phyloP scores from a whole-genome alignment of 805 yeast genomes.

The Ogataea ganodermae region DNA sequence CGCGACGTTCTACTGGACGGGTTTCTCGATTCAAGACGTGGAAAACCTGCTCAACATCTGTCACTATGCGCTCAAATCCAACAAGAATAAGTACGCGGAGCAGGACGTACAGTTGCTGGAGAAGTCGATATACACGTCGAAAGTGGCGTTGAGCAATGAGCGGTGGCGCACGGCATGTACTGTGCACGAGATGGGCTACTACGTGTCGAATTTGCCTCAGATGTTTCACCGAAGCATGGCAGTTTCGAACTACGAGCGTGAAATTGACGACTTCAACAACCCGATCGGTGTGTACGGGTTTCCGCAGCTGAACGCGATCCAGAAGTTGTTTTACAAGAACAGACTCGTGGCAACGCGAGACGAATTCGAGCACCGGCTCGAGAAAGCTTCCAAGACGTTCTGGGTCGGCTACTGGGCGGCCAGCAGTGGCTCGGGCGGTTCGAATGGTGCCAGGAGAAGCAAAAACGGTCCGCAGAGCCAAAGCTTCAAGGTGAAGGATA shows the following conservation, averaged over 20 bases:
- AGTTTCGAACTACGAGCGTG: constrained; percentile 40
- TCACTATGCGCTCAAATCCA: constrained; percentile 41
- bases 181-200: constrained; percentile 68
- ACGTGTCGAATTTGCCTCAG: constrained; percentile 46
- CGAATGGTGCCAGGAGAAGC: constrained; percentile 26
- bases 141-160: constrained; percentile 50
- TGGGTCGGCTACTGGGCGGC: constrained; percentile 56
- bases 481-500: constrained; percentile 38
- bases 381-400: constrained; percentile 41
- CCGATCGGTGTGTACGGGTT: constrained; percentile 59
- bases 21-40: constrained; percentile 61
- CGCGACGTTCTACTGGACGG: constrained; percentile 76
- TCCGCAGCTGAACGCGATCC: constrained; percentile 55
- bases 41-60: constrained; percentile 53
- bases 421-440: constrained; percentile 34
- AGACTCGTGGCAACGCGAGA: constrained; percentile 42
- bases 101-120: constrained; percentile 45
- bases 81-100: constrained; percentile 34
- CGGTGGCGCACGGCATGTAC: constrained; percentile 60
- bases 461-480: constrained; percentile 9
- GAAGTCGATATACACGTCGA: constrained; percentile 47
- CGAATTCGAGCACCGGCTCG: constrained; percentile 36
- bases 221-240: constrained; percentile 44
- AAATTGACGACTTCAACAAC: constrained; percentile 49
- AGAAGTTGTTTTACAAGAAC: constrained; percentile 54